Evolutionary conservation across 2,329 filamentous ascomycete species (phyloP).

Genomic region (Albophoma yamanashiensis): DNA sequence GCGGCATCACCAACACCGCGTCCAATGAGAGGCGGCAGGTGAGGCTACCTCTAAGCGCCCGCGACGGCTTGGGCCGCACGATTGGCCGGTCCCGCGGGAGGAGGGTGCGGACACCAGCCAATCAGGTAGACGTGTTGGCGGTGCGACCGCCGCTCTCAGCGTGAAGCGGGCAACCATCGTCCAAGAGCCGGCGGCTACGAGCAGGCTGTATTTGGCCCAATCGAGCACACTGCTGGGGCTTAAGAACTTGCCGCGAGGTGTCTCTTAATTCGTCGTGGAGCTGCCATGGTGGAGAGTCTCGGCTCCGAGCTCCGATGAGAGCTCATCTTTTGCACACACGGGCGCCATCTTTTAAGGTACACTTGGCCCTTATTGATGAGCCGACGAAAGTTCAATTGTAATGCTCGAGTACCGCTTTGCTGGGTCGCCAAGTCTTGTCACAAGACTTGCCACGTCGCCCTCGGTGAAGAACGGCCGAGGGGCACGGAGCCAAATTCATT

Average conservation of each 20-base stretch:
- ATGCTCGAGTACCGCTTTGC: background rate
- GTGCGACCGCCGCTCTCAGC: background rate
- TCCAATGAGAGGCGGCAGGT: constrained; percentile 15
- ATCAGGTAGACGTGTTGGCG: constrained; percentile 5
- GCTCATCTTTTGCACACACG: background rate
- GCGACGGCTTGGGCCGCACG: constrained; percentile 10
- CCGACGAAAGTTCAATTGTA: background rate
- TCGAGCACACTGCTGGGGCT: background rate
- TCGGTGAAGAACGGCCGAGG: background rate
- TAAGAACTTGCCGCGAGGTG: background rate
- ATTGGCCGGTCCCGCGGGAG: constrained; percentile 15
- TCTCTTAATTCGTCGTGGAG: background rate
- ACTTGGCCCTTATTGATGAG: background rate
- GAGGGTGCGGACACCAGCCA: constrained; percentile 10
- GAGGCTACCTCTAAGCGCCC: constrained; percentile 20
- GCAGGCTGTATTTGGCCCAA: background rate
- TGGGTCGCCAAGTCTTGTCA: no score
- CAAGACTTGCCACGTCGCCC: background rate
- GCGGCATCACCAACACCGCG: constrained; percentile 2
- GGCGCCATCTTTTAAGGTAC: background rate
- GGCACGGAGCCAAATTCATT: no score
- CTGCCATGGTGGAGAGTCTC: background rate
- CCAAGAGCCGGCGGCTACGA: background rate
- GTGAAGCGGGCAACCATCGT: background rate
- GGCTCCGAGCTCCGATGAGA: background rate